Conservation (phyloP, 441 rosid genomes). For the Pelargonium cotyledonis region DNA sequence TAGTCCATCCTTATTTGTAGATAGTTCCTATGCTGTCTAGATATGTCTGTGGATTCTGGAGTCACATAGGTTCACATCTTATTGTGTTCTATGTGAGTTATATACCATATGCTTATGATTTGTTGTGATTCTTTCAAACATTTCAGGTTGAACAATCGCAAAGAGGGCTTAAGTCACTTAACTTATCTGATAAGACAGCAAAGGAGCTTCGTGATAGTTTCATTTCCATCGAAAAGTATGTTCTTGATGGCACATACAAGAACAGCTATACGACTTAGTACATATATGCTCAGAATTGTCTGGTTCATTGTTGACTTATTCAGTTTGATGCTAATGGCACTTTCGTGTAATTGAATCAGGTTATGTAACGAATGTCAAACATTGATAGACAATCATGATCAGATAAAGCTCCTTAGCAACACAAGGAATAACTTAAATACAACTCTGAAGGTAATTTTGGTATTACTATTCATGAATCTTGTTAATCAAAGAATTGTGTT, state of each 20-base stretch:
- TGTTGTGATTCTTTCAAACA: slow-evolving; percentile 4
- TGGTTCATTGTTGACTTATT: background rate
- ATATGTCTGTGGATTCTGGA: background rate
- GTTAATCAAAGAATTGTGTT: background rate
- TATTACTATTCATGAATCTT: background rate
- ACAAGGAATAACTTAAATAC: slow-evolving; percentile 86
- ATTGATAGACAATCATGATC: slow-evolving; percentile 95
- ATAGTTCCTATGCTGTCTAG: background rate
- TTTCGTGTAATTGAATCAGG: slow-evolving; percentile 33
- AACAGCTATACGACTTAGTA: background rate
- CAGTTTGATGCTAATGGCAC: background rate
- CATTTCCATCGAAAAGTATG: slow-evolving; percentile 73
- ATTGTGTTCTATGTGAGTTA: background rate
- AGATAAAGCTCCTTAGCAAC: slow-evolving; percentile 94
- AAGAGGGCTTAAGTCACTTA: slow-evolving; percentile 70
- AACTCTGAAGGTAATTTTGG: slow-evolving; percentile 65
- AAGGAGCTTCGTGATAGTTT: slow-evolving; percentile 73
- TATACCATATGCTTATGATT: background rate
- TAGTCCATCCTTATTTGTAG: no score
- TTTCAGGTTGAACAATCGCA: slow-evolving; percentile 87
- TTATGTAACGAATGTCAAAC: slow-evolving; percentile 94
- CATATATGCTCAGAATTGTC: background rate
- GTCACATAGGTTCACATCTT: background rate
- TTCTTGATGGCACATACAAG: slow-evolving; percentile 10
- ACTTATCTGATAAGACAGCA: slow-evolving; percentile 66